A percentile compares a stretch with the other conserved stretches of the same genome.
phyloP scores from a whole-genome alignment of 352 stramenopile genomes.

The Peronospora belbahrii region DNA sequence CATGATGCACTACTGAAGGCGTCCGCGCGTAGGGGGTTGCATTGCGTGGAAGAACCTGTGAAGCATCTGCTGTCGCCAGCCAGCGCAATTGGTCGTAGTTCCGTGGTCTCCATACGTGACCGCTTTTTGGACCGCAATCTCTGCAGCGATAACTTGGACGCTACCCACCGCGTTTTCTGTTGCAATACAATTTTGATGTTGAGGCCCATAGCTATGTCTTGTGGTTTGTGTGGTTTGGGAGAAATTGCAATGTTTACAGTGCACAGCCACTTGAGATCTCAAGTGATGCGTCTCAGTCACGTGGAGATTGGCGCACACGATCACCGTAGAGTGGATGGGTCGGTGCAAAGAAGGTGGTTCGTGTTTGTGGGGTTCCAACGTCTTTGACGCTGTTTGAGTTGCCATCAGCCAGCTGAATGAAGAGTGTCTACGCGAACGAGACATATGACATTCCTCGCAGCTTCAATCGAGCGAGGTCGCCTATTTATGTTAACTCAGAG shows the following conservation, averaged over 20 bases:
- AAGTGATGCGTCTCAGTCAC: too few species aligned
- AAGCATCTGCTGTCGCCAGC: conserved; percentile 31
- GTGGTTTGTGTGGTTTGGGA: conserved; percentile 2
- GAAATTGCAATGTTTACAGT: conserved; percentile 17
- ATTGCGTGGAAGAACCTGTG: conserved; percentile 25
- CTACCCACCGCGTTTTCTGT: conserved; percentile 26
- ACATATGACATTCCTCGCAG: conserved; percentile 19
- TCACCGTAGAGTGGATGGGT: conserved; percentile 8
- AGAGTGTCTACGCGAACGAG: conserved; percentile 11
- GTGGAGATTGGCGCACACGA: conserved; percentile 3
- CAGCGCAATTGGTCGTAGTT: conserved; percentile 28
- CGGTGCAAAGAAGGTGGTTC: not conserved
- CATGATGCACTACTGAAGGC: conserved; percentile 8
- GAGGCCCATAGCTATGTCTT: conserved; percentile 11
- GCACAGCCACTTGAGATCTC: too few species aligned
- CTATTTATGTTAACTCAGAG: conserved; percentile 11
- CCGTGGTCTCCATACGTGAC: conserved; percentile 17
- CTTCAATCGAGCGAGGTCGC: not conserved
- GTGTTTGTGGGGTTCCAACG: conserved; percentile 7
- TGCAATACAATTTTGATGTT: conserved; percentile 17
- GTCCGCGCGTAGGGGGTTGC: conserved; percentile 31
- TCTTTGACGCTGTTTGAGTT: conserved; percentile 7
- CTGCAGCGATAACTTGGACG: conserved; percentile 22
- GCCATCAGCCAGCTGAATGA: conserved; percentile 4
- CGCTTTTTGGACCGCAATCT: conserved; percentile 14